Percentiles rank a stretch among this genome's conserved stretches.
These are phyloP conservation scores for Pelagomonas calceolata DNA, from an alignment of 108 stramenopile genomes.

Conservation along the genomic window DNA sequence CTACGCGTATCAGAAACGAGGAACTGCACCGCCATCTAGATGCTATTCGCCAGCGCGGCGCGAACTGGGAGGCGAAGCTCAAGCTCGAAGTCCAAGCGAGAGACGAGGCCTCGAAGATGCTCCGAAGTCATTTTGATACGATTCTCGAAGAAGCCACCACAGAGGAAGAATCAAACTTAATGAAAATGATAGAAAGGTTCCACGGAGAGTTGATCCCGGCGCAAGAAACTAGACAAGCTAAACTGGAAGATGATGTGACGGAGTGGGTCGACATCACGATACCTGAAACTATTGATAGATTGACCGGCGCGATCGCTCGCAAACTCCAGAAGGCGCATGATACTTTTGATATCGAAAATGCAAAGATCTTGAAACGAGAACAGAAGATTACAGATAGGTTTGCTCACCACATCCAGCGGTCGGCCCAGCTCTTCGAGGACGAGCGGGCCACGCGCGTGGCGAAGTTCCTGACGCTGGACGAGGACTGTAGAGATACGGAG, in stretches of 20 bases:
- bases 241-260: background rate
- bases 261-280: conserved; percentile 6
- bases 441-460: conserved; percentile 29
- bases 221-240: background rate
- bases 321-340: conserved; percentile 37
- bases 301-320: conserved; percentile 33
- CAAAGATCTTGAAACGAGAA: conserved; percentile 38
- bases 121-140: background rate
- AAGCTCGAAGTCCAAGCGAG: background rate
- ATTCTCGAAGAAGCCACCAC: background rate
- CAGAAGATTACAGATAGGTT: conserved; percentile 30
- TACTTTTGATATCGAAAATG: conserved; percentile 42
- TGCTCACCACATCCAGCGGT: conserved; percentile 14
- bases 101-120: background rate
- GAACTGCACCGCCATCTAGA: background rate
- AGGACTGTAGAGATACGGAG: conserved; percentile 23
- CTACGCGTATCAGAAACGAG: background rate
- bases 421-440: conserved; percentile 28
- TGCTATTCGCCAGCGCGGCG: background rate
- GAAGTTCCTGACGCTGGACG: conserved; percentile 24
- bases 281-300: conserved; percentile 26
- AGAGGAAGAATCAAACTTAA: background rate
- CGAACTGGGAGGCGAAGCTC: background rate
- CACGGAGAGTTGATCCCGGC: background rate
- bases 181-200: background rate